Base-by-base conservation (phyloP, 2,329 filamentous ascomycete species). In the Aspergillus eucalypticola region DNA sequence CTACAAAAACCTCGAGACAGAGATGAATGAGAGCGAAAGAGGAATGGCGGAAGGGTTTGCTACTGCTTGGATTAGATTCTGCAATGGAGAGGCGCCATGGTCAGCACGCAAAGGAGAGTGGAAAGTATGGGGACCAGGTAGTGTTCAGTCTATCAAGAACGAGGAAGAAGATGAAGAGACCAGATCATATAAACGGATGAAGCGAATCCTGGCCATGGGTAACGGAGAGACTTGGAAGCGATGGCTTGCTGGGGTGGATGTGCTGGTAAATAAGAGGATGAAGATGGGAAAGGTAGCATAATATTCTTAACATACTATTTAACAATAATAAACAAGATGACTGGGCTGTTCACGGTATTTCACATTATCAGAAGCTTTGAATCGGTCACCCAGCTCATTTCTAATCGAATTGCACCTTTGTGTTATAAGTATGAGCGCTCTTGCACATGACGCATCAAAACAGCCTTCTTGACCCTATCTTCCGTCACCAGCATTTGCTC, bases 401-500 rank as follows among this genome's bases (percentile, higher is more conserved):
- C 27, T 29, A 11, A 4, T 29, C 2, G 0, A 5, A 6, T 23
- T 29, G 4, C 1, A 21, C 2, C 8, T 44, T 13, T 35, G 32
- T 42, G 19, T 17, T 19, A 42, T 3, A 10, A 5, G 39, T 10
- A 3, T 19, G 8, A 8, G 8, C 41, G 17, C 4, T 13, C 41
- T 44, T 44, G 17, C 19, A 44, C 6, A 44, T 44, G 11, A 13
- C 39, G 42, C 3, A 66, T 59, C 13, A 71, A 23, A 3, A 60
- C 61, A 8, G 69, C 52, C 2, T 44, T 54, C 3, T 39, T 17
- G 42, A 71, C 50, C 15, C 71, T 66, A 41, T 70, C 49, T 46
- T 72, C 67, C 2, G 67, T 67, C 4, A 72, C 65, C 7, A 70
- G 61, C 64, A 73, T 64, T 52, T 71, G 66, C 11, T 69, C 66